A percentile compares a stretch with the other conserved stretches of the same genome.
These are phyloP conservation scores for Zygnema circumcarinatum DNA, from an alignment of 139 green algal species.

Conservation along the genomic window DNA sequence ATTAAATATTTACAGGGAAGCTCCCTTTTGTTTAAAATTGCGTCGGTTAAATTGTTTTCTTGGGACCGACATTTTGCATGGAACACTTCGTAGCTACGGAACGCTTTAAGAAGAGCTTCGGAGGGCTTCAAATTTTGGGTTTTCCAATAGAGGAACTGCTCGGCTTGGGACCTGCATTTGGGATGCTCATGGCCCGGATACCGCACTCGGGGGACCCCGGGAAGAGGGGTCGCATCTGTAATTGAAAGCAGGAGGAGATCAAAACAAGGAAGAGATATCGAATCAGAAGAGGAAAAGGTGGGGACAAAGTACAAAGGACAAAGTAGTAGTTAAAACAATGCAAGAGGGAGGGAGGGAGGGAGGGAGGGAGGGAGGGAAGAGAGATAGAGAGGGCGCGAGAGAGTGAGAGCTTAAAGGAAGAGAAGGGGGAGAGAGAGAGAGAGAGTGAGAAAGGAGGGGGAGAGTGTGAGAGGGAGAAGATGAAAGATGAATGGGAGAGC, in stretches of 20 bases:
- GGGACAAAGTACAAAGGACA: not conserved
- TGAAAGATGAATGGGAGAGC: not conserved
- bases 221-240: not conserved
- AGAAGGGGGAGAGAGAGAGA: slow-evolving; percentile 15
- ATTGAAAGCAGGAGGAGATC: not conserved
- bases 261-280: slow-evolving; percentile 20
- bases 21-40: not conserved
- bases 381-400: slow-evolving; percentile 16
- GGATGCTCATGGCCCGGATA: not conserved
- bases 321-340: not conserved
- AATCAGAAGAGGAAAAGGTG: not conserved
- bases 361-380: not conserved
- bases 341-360: not conserved
- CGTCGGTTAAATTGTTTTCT: not conserved
- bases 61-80: not conserved
- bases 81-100: not conserved
- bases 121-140: not conserved
- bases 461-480: not conserved
- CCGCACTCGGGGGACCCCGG: not conserved
- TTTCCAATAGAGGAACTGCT: not conserved
- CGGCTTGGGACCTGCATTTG: not conserved
- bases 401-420: not conserved
- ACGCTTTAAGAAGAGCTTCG: not conserved
- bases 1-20: not conserved
- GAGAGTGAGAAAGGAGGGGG: not conserved